A percentile compares a stretch with the other conserved stretches of the same genome.
Evolutionary conservation across 257 asterid species (phyloP).

Genomic region (Solanum virginianum): DNA sequence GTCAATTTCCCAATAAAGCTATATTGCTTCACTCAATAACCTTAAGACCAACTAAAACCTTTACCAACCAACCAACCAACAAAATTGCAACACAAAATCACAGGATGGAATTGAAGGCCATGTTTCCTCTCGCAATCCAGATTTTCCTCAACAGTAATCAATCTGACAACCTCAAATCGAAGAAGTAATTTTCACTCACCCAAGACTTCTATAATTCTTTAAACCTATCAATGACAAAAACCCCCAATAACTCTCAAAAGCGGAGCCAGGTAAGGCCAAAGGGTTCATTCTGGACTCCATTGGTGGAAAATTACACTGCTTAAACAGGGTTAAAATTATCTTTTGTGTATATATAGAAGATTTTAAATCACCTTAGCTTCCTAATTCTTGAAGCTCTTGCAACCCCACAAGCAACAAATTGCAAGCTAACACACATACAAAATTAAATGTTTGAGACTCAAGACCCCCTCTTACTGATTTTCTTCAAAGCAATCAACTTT

Average conservation of each 20-base stretch:
- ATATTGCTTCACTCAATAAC: neutral
- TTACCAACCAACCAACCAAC: neutral
- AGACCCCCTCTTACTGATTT: neutral
- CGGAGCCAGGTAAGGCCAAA: neutral
- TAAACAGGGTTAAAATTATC: neutral
- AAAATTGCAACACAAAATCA: neutral
- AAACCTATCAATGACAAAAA: neutral
- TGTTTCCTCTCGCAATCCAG: neutral
- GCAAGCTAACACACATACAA: neutral
- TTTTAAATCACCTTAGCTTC: neutral
- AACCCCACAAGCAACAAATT: neutral
- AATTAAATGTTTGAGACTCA: neutral
- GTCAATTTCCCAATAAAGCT: neutral
- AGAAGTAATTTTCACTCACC: neutral
- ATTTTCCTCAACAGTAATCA: neutral
- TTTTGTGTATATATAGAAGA: neutral
- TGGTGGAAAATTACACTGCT: neutral
- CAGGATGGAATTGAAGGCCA: neutral
- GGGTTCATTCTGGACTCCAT: too few species aligned
- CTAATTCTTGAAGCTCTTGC: neutral
- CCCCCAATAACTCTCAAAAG: neutral
- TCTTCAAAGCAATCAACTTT: neutral
- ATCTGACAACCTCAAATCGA: neutral
- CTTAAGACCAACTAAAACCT: neutral
- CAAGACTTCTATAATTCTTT: neutral